Percentiles rank a stretch among this genome's conserved stretches.
Conservation (phyloP, 352 stramenopile genomes). For the Pythium biforme region DNA sequence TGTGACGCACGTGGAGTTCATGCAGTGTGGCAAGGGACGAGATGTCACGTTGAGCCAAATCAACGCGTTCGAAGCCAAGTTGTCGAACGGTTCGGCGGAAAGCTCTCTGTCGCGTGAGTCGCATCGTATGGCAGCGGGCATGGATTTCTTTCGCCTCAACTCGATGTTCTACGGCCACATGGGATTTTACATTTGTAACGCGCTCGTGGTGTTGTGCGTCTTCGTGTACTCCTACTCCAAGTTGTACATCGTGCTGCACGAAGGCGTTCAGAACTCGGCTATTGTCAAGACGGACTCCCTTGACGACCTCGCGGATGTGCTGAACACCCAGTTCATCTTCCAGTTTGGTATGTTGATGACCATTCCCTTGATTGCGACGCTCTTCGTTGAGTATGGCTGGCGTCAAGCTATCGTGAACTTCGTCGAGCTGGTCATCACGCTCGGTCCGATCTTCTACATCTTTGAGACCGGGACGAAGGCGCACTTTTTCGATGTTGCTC, state of each 20-base stretch:
- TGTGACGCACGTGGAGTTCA: constrained; percentile 84
- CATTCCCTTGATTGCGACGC: constrained; percentile 77
- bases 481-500: constrained; percentile 84
- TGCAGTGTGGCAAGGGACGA: constrained; percentile 86
- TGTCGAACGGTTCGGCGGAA: constrained; percentile 80
- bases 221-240: constrained; percentile 84
- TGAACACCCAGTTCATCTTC: constrained; percentile 89
- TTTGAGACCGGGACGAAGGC: constrained; percentile 86
- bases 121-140: constrained; percentile 75
- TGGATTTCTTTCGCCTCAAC: constrained; percentile 90
- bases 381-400: constrained; percentile 85
- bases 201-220: constrained; percentile 75
- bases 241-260: constrained; percentile 81
- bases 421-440: constrained; percentile 74
- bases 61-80: constrained; percentile 85
- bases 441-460: constrained; percentile 87
- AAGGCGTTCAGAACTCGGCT: constrained; percentile 64
- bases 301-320: constrained; percentile 69
- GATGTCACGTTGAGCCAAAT: constrained; percentile 89
- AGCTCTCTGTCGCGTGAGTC: constrained; percentile 78
- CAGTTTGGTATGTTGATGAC: constrained; percentile 90
- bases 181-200: constrained; percentile 88
- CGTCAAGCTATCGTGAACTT: constrained; percentile 80
- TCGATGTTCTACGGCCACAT: constrained; percentile 90
- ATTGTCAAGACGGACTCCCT: constrained; percentile 77